Base-by-base conservation (phyloP, 768 basidiomycete species). In the Pleurotus citrinopileatus region DNA sequence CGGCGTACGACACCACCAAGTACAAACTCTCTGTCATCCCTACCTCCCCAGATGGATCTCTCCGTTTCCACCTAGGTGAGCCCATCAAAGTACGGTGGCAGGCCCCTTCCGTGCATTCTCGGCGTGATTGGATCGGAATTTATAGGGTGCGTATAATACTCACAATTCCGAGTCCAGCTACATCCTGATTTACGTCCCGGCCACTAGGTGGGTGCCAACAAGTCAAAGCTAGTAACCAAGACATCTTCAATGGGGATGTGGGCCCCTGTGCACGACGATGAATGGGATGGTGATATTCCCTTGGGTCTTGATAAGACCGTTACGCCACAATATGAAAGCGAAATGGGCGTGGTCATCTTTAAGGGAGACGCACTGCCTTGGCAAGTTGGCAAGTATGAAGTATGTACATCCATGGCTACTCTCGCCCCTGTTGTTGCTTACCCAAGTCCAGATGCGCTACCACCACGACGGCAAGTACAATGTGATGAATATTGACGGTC, bases 401-500 rank as follows among this genome's bases (percentile, higher is more conserved):
- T 92, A 61, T 71, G 68, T 61, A 29, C 2, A 25, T 43, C 38
- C 28, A 27, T 42, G 19, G 13, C 4, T 50, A 19, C 25, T 51
- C 17, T 15, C 12, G 32, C 13, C 22, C 53, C 32, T 10, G 51
- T 34, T 15, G 56, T 42, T 17, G 37, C 19, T 40, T 19, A 12
- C 19, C 19, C 15, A 12, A 3, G 42, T 45, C 23, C 57, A 90
- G 89, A 75, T 89, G 56, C 86, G 93, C 2, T 95, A 94, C 65
- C 97, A 99, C 63, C 95, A 98, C 63, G 93, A 97, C 67, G 94
- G 94, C 44, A 98, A 95, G 68, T 91, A 99, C 70, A 97, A 94
- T 68, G 97, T 98, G 53, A 89, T 98, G 82, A 82, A 84, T 51
- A 64, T 88, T 50, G 85, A 89, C 44, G 89, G 87, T 1, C 92